These are phyloP conservation scores for Alternaria rosae DNA, from an alignment of 2,329 filamentous ascomycete species.

Conservation along the genomic window DNA sequence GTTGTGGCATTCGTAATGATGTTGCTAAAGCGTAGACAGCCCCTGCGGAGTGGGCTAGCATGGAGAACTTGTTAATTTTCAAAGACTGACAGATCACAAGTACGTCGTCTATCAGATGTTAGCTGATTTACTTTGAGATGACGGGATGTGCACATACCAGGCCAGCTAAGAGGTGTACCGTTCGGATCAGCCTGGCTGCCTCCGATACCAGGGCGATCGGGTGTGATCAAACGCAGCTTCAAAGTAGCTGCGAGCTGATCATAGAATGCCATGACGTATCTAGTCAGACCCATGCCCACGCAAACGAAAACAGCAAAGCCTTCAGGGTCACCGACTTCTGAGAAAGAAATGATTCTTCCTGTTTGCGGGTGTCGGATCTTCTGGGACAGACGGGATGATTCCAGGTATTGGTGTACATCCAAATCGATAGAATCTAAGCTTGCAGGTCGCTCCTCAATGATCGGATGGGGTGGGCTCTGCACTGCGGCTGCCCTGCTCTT, in stretches of 20 bases:
- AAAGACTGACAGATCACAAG: conserved; percentile 91
- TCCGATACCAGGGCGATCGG: conserved; percentile 91
- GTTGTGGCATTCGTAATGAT: conserved; percentile 92
- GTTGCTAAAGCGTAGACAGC: conserved; percentile 98
- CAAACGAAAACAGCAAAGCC: conserved; percentile 95
- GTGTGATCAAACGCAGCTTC: conserved; percentile 88
- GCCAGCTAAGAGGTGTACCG: conserved; percentile 90
- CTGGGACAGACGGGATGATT: conserved; percentile 83
- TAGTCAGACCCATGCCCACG: conserved; percentile 95
- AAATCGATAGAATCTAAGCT: conserved; percentile 89
- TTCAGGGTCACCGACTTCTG: conserved; percentile 91
- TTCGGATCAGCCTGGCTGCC: conserved; percentile 87
- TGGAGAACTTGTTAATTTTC: conserved; percentile 94
- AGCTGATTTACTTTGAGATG: conserved; percentile 50
- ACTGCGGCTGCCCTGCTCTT: conserved; percentile 25
- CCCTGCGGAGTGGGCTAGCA: conserved; percentile 93
- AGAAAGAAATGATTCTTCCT: conserved; percentile 90
- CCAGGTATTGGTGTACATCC: conserved; percentile 84
- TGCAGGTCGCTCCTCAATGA: conserved; percentile 73
- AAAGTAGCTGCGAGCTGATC: conserved; percentile 91
- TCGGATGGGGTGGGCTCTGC: conserved; percentile 52
- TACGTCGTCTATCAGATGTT: conserved; percentile 70
- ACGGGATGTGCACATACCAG: conserved; percentile 65
- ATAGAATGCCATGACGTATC: conserved; percentile 96
- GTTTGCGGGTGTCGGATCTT: conserved; percentile 87